phyloP scores from a whole-genome alignment of 495 filamentous ascomycete genomes.

The Penicillium odoratum region DNA sequence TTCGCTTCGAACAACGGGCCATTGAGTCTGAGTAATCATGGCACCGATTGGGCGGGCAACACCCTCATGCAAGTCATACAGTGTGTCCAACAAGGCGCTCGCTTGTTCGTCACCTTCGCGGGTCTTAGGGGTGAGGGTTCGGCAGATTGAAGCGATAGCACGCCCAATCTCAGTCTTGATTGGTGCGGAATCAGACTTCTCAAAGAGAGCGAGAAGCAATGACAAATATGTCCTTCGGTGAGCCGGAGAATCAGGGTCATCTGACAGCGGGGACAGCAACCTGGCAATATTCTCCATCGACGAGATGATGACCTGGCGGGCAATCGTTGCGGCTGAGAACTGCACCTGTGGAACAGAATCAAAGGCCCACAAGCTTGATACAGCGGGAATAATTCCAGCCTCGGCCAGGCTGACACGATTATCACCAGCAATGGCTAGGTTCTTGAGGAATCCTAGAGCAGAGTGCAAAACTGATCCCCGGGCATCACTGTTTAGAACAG shows the following conservation, averaged over 20 bases:
- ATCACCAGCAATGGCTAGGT: slow-evolving; percentile 65
- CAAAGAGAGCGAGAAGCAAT: slow-evolving; percentile 57
- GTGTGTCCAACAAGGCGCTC: slow-evolving; percentile 36
- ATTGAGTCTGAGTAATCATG: slow-evolving; percentile 67
- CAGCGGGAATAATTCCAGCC: slow-evolving; percentile 49
- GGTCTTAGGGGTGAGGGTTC: slow-evolving; percentile 50
- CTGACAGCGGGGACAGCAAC: slow-evolving; percentile 42
- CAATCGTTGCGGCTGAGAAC: slow-evolving; percentile 65
- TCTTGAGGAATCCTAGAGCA: slow-evolving; percentile 73
- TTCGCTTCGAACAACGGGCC: slow-evolving; percentile 69
- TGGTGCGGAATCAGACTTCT: slow-evolving; percentile 58
- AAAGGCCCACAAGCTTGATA: slow-evolving; percentile 61
- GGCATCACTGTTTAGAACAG: slow-evolving; percentile 47
- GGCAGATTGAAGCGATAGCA: slow-evolving; percentile 62
- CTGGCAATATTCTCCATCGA: slow-evolving; percentile 57
- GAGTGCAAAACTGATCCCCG: slow-evolving; percentile 62
- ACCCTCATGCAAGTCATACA: slow-evolving; percentile 53
- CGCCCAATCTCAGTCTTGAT: slow-evolving; percentile 75
- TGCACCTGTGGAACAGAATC: slow-evolving; percentile 67
- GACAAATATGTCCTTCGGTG: slow-evolving; percentile 55
- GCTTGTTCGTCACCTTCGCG: slow-evolving; percentile 29
- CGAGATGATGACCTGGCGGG: slow-evolving; percentile 63
- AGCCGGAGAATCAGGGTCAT: slow-evolving; percentile 39
- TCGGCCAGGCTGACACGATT: slow-evolving; percentile 62
- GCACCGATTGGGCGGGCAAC: slow-evolving; percentile 56